These are phyloP conservation scores for Centaurea solstitialis DNA, from an alignment of 129 eudicot genomes.

Conservation along the genomic window DNA sequence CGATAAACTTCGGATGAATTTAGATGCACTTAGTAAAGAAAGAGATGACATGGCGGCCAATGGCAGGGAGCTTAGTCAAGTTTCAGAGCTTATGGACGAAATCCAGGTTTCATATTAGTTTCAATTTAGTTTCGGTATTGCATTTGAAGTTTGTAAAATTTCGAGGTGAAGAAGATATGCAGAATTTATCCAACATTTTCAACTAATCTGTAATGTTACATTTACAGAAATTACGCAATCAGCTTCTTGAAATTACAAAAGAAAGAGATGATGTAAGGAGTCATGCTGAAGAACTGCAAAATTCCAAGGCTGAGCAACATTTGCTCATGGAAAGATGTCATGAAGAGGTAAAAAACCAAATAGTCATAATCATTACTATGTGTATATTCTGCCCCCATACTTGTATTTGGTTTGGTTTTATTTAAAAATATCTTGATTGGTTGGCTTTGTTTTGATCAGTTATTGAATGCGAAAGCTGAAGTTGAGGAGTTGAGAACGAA, in stretches of 20 bases:
- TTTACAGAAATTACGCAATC: constrained; percentile 22
- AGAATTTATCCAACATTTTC: neutral
- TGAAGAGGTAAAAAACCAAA: constrained; percentile 28
- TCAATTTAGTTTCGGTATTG: neutral
- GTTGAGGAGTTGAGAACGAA: constrained; percentile 47
- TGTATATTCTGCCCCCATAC: neutral
- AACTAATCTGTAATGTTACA: neutral
- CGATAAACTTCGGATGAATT: constrained; percentile 48
- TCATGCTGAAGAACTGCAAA: constrained; percentile 29
- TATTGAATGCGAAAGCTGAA: constrained; percentile 38
- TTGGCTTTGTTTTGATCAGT: constrained; percentile 28
- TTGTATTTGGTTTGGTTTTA: neutral
- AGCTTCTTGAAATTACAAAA: constrained; percentile 26
- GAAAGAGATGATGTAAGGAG: constrained; percentile 25
- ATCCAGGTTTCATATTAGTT: constrained; percentile 38
- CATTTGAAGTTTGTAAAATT: neutral
- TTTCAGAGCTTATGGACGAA: constrained; percentile 33
- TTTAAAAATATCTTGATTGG: neutral
- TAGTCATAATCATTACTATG: neutral
- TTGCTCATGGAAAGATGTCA: constrained; percentile 16
- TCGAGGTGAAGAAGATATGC: neutral
- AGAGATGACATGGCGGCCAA: constrained; percentile 38
- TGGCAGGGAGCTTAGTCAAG: constrained; percentile 33
- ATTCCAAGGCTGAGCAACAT: constrained; percentile 24
- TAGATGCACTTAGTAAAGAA: constrained; percentile 44